phyloP scores from a whole-genome alignment of 169 alveolate species.

The Babesia sp. region DNA sequence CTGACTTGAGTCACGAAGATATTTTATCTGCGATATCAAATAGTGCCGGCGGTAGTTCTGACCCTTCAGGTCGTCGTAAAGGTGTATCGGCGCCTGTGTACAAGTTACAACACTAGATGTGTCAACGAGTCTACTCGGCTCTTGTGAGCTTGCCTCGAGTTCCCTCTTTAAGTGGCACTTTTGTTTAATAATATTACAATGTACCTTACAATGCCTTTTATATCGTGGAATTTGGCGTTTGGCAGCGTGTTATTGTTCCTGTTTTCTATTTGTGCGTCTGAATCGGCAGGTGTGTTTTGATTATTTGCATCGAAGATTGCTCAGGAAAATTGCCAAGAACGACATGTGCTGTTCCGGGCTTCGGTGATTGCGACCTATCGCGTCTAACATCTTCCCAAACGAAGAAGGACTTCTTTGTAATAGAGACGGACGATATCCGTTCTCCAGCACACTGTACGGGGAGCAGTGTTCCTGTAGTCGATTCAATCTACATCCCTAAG shows the following conservation, averaged over 20 bases:
- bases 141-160: constrained; percentile 6
- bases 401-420: background rate
- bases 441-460: background rate
- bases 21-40: constrained; percentile 38
- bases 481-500: background rate
- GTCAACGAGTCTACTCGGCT: constrained; percentile 29
- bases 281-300: background rate
- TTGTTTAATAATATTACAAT: constrained; percentile 18
- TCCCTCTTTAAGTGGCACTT: background rate
- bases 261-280: background rate
- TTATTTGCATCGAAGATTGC: background rate
- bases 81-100: constrained; percentile 10
- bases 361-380: constrained; percentile 31
- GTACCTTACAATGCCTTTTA: background rate
- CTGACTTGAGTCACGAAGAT: constrained; percentile 45
- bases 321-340: background rate
- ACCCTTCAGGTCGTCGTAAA: background rate
- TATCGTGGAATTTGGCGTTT: background rate
- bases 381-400: background rate
- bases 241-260: background rate
- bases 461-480: background rate
- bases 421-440: background rate
- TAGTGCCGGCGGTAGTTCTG: background rate
- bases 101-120: constrained; percentile 22
- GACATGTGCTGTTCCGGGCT: background rate